phyloP scores from a whole-genome alignment of 1,284 basidiomycete species.

The Volvariella volvacea region DNA sequence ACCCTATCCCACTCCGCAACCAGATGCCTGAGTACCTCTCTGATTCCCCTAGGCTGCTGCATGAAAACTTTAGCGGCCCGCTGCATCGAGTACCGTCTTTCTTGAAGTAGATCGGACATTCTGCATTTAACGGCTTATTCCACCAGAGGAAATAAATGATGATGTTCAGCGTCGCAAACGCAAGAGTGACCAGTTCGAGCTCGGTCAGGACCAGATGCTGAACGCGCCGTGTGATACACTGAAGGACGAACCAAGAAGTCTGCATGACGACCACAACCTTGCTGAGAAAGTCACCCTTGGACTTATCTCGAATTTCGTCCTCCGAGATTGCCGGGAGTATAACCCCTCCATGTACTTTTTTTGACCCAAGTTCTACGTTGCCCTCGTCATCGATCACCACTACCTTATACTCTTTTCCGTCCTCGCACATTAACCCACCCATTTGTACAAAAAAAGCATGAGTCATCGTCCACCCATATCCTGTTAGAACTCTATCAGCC shows the following conservation, averaged over 20 bases:
- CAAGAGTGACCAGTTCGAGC: constrained; percentile 25
- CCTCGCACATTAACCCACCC: constrained; percentile 20
- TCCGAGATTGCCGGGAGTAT: constrained; percentile 17
- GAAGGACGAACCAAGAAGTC: constrained; percentile 23
- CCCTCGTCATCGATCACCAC: constrained; percentile 11
- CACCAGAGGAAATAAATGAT: constrained; percentile 27
- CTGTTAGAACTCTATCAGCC: neutral
- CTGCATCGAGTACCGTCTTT: no score
- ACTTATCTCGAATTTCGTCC: constrained; percentile 25
- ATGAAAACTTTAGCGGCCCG: no score
- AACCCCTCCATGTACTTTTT: constrained; percentile 11
- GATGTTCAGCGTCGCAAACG: constrained; percentile 20
- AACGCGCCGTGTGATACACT: constrained; percentile 18
- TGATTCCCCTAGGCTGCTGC: no score
- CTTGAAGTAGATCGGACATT: no score
- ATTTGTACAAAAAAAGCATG: constrained; percentile 23
- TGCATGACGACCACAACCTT: constrained; percentile 25
- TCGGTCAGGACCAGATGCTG: constrained; percentile 19
- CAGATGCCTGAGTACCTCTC: no score
- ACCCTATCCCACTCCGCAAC: no score
- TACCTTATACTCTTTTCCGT: constrained; percentile 9
- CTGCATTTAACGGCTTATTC: constrained; percentile 21
- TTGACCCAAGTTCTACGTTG: constrained; percentile 10
- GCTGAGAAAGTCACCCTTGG: constrained; percentile 26
- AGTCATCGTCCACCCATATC: constrained; percentile 17